Percentiles rank a stretch among this genome's conserved stretches.
Evolutionary conservation across 139 green algal genomes (phyloP).

Genomic region (Zygnema circumcarinatum): DNA sequence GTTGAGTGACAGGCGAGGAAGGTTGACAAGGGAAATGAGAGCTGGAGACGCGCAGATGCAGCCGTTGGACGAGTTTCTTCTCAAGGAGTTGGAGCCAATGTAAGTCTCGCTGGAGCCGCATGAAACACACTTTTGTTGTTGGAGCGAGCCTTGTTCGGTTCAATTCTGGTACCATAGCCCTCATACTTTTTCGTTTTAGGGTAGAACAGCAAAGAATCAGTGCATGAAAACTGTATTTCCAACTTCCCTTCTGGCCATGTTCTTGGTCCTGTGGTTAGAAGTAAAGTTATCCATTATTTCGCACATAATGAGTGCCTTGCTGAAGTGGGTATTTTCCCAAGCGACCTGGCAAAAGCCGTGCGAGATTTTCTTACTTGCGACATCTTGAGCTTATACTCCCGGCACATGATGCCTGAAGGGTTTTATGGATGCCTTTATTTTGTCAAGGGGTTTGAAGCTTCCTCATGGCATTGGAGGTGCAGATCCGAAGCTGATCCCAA

Average conservation of each 20-base stretch:
- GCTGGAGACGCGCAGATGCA: not conserved
- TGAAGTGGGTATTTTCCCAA: not conserved
- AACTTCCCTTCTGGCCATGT: not conserved
- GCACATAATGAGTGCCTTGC: not conserved
- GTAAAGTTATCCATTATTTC: not conserved
- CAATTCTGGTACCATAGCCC: not conserved
- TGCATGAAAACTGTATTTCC: not conserved
- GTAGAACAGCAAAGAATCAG: not conserved
- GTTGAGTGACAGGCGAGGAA: no score
- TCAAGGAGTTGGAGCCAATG: conserved; percentile 41
- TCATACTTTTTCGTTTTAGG: not conserved
- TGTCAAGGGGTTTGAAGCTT: no score
- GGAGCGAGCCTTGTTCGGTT: conserved; percentile 14
- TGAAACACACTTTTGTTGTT: no score
- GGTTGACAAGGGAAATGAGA: conserved; percentile 10
- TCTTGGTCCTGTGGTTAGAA: not conserved
- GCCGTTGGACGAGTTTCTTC: conserved; percentile 8
- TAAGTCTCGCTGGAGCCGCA: no score
- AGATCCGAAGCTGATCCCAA: conserved; percentile 59
- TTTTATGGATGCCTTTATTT: conserved; percentile 1
- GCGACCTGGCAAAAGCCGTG: not conserved
- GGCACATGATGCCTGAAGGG: not conserved
- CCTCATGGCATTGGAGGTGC: not conserved
- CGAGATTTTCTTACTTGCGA: not conserved
- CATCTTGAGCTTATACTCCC: not conserved